These are phyloP conservation scores for Ceriops decandra DNA, from an alignment of 345 rosid genomes.

Conservation along the genomic window DNA sequence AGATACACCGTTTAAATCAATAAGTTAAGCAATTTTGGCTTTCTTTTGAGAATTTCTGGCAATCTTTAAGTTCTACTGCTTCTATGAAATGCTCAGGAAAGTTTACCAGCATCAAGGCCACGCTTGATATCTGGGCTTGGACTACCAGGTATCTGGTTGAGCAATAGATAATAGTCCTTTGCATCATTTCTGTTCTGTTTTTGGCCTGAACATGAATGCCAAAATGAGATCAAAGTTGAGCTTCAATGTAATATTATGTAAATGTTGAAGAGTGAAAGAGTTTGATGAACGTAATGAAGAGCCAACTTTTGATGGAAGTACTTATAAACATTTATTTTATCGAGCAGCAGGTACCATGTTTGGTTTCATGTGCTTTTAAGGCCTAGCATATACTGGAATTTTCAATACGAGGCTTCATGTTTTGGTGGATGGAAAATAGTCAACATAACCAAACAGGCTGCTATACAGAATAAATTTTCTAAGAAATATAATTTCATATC, in stretches of 20 bases:
- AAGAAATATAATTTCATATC: not conserved
- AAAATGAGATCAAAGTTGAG: not conserved
- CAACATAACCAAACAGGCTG: too few relatives aligned
- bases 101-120: conserved; percentile 54
- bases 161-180: not conserved
- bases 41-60: conserved; percentile 6
- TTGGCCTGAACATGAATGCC: not conserved
- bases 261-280: not conserved
- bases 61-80: conserved; percentile 10
- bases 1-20: conserved; percentile 1
- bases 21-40: not conserved
- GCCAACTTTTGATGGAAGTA: not conserved
- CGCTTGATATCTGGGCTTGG: conserved; percentile 63
- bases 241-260: not conserved
- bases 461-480: not conserved
- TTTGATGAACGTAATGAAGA: not conserved
- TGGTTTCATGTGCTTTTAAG: not conserved
- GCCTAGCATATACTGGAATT: not conserved
- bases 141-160: conserved; percentile 47
- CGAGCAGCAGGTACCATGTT: not conserved
- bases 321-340: not conserved
- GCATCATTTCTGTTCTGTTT: not conserved
- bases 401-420: too few relatives aligned
- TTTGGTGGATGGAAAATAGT: too few relatives aligned
- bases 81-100: conserved; percentile 38